Conservation (phyloP, 208 protist species). For the Trypanosoma cruzi region DNA sequence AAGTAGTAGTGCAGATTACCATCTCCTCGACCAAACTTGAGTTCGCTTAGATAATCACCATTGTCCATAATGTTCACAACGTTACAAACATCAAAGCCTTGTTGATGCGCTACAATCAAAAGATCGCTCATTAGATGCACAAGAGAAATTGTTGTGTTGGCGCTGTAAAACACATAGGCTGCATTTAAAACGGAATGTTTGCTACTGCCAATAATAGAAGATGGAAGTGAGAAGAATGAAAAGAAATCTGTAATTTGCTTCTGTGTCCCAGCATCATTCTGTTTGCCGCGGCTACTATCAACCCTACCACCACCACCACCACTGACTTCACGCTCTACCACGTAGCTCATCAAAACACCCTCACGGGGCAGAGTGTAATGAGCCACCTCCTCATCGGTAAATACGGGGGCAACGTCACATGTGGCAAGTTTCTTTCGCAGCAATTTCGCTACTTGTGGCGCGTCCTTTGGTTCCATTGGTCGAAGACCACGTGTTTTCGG, state of each 20-base stretch:
- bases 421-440: conserved; percentile 81
- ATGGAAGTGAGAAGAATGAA: conserved; percentile 98
- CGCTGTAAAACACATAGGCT: conserved; percentile 98
- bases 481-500: conserved; percentile 66
- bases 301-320: not conserved
- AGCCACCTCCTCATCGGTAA: conserved; percentile 93
- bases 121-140: conserved; percentile 91
- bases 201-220: conserved; percentile 95
- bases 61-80: conserved; percentile 97
- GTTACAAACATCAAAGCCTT: conserved; percentile 99
- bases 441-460: conserved; percentile 66
- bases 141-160: conserved; percentile 83
- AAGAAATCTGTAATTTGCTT: conserved; percentile 96
- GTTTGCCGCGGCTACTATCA: not conserved
- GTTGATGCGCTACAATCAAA: conserved; percentile 88
- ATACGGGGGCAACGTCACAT: conserved; percentile 88
- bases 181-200: conserved; percentile 94
- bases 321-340: conserved; percentile 82
- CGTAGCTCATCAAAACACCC: conserved; percentile 95
- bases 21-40: conserved; percentile 98
- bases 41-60: conserved; percentile 85
- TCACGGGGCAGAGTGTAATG: conserved; percentile 96
- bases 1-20: conserved; percentile 99
- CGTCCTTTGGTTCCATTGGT: conserved; percentile 80
- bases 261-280: not conserved